Conservation (phyloP, 441 rosid genomes). For the Sinapis alba region DNA sequence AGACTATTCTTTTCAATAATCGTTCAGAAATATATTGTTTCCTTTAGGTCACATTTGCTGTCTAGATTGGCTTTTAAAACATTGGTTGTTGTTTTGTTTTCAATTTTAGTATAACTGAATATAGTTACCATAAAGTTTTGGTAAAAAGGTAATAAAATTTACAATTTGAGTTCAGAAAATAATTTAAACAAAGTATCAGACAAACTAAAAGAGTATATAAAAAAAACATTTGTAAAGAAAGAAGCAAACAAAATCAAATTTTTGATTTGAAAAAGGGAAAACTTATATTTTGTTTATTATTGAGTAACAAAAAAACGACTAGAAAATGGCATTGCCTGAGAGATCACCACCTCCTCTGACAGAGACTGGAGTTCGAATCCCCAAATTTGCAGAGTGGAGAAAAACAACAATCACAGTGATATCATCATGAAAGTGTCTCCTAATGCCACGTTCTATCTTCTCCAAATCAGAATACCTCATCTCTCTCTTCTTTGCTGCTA, state of each 20-base stretch:
- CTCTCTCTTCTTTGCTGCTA: conserved; percentile 38
- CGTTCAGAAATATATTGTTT: neutral
- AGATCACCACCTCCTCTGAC: conserved; percentile 56
- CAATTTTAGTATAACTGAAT: neutral
- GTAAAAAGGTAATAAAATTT: neutral
- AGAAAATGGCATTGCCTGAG: conserved; percentile 39
- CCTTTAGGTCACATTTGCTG: neutral
- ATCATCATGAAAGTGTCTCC: conserved; percentile 96
- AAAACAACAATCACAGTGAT: conserved; percentile 80
- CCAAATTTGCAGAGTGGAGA: conserved; percentile 55
- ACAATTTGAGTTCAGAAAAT: conserved; percentile 7
- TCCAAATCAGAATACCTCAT: conserved; percentile 91
- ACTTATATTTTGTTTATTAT: neutral
- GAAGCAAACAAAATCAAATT: conserved; percentile 3
- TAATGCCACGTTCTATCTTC: conserved; percentile 86
- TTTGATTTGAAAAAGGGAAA: neutral
- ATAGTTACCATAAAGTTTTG: neutral
- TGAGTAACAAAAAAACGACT: conserved; percentile 18
- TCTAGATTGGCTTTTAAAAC: too few relatives aligned
- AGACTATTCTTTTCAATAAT: neutral
- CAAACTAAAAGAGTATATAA: neutral
- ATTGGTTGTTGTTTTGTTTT: neutral
- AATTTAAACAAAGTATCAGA: neutral
- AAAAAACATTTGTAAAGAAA: neutral
- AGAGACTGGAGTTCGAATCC: conserved; percentile 56